These are phyloP conservation scores for Prunus mira DNA, from an alignment of 306 rosid species.

Conservation along the genomic window DNA sequence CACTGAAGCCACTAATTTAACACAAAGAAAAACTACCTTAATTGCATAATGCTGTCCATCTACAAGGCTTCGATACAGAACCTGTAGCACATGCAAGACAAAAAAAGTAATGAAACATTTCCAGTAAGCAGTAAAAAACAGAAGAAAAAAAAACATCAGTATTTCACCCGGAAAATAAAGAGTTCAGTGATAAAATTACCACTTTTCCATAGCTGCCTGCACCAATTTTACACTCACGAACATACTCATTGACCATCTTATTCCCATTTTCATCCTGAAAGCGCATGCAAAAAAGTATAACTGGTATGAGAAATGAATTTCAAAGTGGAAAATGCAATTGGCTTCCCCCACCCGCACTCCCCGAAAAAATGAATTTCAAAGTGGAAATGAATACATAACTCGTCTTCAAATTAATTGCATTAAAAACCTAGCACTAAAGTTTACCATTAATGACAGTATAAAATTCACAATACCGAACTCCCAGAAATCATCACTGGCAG, in stretches of 20 bases:
- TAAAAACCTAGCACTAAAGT: too few relatives aligned
- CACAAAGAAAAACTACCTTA: conserved; percentile 50
- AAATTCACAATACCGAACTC: too few relatives aligned
- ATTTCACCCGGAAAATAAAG: too few relatives aligned
- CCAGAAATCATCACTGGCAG: too few relatives aligned
- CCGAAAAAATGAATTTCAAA: too few relatives aligned
- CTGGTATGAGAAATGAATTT: background rate
- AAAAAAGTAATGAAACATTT: conserved; percentile 7
- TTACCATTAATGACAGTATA: too few relatives aligned
- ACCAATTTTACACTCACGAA: conserved; percentile 91
- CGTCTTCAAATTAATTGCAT: too few relatives aligned
- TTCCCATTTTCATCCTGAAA: conserved; percentile 88
- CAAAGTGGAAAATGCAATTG: background rate
- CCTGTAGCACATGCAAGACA: conserved; percentile 46
- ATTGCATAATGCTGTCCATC: conserved; percentile 91
- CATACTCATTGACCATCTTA: conserved; percentile 87
- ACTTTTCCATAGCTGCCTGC: conserved; percentile 99
- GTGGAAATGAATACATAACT: too few relatives aligned
- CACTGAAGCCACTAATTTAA: background rate
- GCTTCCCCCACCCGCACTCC: too few relatives aligned
- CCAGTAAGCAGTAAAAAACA: background rate
- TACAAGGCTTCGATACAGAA: conserved; percentile 59
- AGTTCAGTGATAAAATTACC: conserved; percentile 46
- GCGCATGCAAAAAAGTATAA: conserved; percentile 7
- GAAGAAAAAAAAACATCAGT: conserved; percentile 6